A percentile compares a stretch with the other conserved stretches of the same genome.
These are phyloP conservation scores for Lachancea dasiensis DNA, from an alignment of 805 yeast genomes.

Conservation along the genomic window DNA sequence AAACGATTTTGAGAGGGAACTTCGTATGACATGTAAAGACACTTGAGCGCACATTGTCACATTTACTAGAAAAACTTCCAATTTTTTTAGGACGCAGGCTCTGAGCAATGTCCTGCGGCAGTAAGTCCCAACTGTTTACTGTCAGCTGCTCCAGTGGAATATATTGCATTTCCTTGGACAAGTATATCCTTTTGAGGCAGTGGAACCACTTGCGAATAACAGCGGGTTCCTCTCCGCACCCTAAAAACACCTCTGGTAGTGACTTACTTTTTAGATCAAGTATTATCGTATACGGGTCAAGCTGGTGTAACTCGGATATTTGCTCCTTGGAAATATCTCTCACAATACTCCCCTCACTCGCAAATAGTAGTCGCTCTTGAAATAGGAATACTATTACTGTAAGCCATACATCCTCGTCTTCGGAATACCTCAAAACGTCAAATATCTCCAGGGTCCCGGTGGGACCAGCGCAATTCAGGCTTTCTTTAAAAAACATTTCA, in stretches of 20 bases:
- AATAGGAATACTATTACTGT: constrained; percentile 16
- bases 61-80: not conserved
- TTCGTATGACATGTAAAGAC: constrained; percentile 37
- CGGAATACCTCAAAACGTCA: constrained; percentile 39
- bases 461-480: not conserved
- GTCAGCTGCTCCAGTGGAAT: constrained; percentile 43
- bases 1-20: constrained; percentile 37
- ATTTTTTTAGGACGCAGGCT: constrained; percentile 13
- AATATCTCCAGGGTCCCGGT: constrained; percentile 29
- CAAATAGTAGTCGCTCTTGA: constrained; percentile 15
- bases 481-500: not conserved
- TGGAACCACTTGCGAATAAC: constrained; percentile 40
- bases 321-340: constrained; percentile 38
- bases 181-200: constrained; percentile 17
- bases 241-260: constrained; percentile 40
- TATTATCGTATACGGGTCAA: constrained; percentile 26
- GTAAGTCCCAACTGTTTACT: constrained; percentile 43
- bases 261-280: constrained; percentile 37
- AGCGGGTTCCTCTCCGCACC: constrained; percentile 28
- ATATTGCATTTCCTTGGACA: not conserved
- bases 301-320: constrained; percentile 30
- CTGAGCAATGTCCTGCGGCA: constrained; percentile 28
- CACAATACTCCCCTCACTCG: constrained; percentile 25
- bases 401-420: constrained; percentile 41
- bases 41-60: not conserved